phyloP scores from a whole-genome alignment of 768 basidiomycete genomes.

The Amanita jacksonii region DNA sequence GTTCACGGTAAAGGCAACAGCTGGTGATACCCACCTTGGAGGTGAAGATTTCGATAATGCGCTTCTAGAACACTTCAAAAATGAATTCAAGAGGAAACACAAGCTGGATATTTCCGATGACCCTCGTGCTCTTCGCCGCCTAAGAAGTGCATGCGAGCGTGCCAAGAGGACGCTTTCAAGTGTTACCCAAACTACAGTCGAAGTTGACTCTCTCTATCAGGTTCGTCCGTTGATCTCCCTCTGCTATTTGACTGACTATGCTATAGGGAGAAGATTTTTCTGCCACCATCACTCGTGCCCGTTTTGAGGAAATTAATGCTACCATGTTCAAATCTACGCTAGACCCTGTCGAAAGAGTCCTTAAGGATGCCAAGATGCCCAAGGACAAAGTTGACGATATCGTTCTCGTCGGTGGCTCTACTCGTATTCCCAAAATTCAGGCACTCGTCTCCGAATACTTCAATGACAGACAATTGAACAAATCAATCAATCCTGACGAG shows the following conservation, averaged over 20 bases:
- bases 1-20: conserved; percentile 98
- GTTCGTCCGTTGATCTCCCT: conserved; percentile 27
- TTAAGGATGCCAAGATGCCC: conserved; percentile 98
- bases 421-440: conserved; percentile 99
- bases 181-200: conserved; percentile 97
- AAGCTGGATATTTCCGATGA: conserved; percentile 97
- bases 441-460: conserved; percentile 98
- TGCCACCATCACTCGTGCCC: conserved; percentile 97
- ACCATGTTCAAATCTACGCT: conserved; percentile 91
- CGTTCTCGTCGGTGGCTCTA: conserved; percentile 98
- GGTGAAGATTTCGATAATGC: conserved; percentile 99
- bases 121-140: conserved; percentile 90
- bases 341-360: conserved; percentile 97
- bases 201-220: conserved; percentile 98
- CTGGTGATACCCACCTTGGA: conserved; percentile 98
- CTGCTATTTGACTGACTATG: conserved; percentile 1
- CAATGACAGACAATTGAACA: conserved; percentile 95
- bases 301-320: conserved; percentile 99
- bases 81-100: conserved; percentile 97
- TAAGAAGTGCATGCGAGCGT: conserved; percentile 97
- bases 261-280: conserved; percentile 92
- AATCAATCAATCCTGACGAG: conserved; percentile 99
- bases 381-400: conserved; percentile 98
- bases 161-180: conserved; percentile 98
- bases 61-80: conserved; percentile 97